These are phyloP conservation scores for Colletotrichum australisinense DNA, from an alignment of 2,329 filamentous ascomycete species.

Conservation along the genomic window DNA sequence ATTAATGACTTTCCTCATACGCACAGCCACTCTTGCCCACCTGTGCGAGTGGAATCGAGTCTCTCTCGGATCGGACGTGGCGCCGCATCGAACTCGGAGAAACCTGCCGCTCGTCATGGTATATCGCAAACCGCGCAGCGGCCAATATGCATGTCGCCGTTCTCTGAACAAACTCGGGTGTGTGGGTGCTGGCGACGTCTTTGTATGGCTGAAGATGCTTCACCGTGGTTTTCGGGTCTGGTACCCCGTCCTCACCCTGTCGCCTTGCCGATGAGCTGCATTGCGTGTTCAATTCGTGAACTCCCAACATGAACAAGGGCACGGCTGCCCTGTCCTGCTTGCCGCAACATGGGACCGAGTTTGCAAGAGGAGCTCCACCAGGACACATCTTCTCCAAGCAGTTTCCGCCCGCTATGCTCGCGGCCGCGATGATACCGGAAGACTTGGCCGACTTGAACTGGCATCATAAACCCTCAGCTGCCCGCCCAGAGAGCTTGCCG, in stretches of 20 bases:
- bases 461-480: constrained; percentile 7
- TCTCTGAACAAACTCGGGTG: neutral
- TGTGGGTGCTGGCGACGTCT: constrained; percentile 3
- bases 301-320: neutral
- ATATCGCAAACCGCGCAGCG: constrained; percentile 5
- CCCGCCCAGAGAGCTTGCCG: neutral
- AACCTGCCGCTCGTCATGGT: constrained; percentile 4
- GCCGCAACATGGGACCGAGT: neutral
- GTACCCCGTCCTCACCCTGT: neutral
- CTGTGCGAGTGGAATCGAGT: neutral
- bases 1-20: constrained; percentile 1
- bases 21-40: neutral
- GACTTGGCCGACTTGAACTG: neutral
- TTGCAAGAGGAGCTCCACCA: neutral
- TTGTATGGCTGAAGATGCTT: constrained; percentile 3
- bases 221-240: constrained; percentile 15
- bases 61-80: constrained; percentile 12
- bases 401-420: constrained; percentile 2
- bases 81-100: constrained; percentile 7
- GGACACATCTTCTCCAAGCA: neutral
- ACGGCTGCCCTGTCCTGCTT: neutral
- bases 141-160: neutral
- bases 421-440: neutral
- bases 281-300: neutral
- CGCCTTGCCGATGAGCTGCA: constrained; percentile 21